phyloP scores from a whole-genome alignment of 495 filamentous ascomycete species.

The Penicillium coffeae region DNA sequence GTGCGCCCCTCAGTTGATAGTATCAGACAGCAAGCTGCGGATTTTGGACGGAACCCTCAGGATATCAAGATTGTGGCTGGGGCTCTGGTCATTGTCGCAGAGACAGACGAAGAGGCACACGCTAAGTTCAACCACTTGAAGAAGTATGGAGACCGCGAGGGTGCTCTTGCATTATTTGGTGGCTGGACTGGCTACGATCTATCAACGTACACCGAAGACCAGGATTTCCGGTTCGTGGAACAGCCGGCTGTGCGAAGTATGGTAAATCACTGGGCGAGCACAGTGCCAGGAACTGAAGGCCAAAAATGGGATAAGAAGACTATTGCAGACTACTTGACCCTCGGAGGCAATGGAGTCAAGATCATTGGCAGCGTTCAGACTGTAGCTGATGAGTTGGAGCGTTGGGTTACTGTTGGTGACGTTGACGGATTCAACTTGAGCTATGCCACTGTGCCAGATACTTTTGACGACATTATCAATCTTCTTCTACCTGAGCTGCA shows the following conservation, averaged over 20 bases:
- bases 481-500: conserved; percentile 43
- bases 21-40: conserved; percentile 44
- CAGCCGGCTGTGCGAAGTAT: conserved; percentile 51
- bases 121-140: conserved; percentile 46
- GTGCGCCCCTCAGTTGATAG: conserved; percentile 43
- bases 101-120: conserved; percentile 51
- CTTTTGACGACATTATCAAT: conserved; percentile 61
- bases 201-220: conserved; percentile 45
- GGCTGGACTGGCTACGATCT: conserved; percentile 55
- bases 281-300: conserved; percentile 34
- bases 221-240: conserved; percentile 55
- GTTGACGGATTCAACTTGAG: conserved; percentile 62
- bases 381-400: conserved; percentile 59
- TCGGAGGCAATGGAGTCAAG: conserved; percentile 57
- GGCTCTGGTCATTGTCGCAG: conserved; percentile 46
- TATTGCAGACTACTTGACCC: conserved; percentile 56
- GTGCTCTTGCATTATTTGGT: conserved; percentile 51
- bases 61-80: conserved; percentile 52
- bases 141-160: conserved; percentile 47
- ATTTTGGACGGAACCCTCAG: conserved; percentile 39
- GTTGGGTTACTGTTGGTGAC: conserved; percentile 56
- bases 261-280: conserved; percentile 40
- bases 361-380: conserved; percentile 52
- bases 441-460: conserved; percentile 56
- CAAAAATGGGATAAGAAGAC: conserved; percentile 61